Evolutionary conservation across 495 filamentous ascomycete genomes (phyloP), one percentile per base, ranked within the genome.

Genomic region (Cercophora newfieldiana): DNA sequence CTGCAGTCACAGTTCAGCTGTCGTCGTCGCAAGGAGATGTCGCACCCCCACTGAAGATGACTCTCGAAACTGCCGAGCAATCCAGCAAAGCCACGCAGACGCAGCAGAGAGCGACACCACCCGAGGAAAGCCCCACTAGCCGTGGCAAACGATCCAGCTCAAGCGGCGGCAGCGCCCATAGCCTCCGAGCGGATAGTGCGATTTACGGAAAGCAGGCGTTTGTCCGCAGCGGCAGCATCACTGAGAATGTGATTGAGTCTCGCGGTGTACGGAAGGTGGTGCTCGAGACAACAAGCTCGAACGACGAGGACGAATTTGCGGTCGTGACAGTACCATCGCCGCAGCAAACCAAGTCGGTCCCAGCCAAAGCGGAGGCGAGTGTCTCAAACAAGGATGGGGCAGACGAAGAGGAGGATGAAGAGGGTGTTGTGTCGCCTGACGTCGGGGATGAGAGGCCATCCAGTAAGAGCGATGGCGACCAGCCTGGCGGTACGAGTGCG

Each of bases 231-330:
- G 93, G 93, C 12, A 93, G 89, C 75, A 96, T 97, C 70, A 94
- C 92, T 0, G 92, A 96, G 77, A 93, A 93, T 70, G 84, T 93
- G 21, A 79, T 96, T 44, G 91, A 96, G 73, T 81, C 90, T 12
- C 89, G 90, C 51, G 93, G 93, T 1, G 84, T 96, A 31, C 88
- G 89, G 49, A 97, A 97, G 78, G 87, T 95, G 12, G 87, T 97
- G 10, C 84, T 97, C 12, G 90, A 94, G 68, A 87, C 89, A 47
- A 89, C 83, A 21, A 87, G 83, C 69, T 78, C 78, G 4, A 73
- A 75, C 50, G 75, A 75, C 16, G 78, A 79, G 8, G 77, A 75
- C 1, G 74, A 73, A 16, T 54, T 58, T 48, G 68, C 55, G 1
- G 28, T 67, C 1, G 54, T 63, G 8, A 59, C 58, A 1, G 21